Evolutionary conservation across 179 eudicot genomes (phyloP), one percentile per base, ranked within the genome.

Genomic region (Heliamphora pulchella): DNA sequence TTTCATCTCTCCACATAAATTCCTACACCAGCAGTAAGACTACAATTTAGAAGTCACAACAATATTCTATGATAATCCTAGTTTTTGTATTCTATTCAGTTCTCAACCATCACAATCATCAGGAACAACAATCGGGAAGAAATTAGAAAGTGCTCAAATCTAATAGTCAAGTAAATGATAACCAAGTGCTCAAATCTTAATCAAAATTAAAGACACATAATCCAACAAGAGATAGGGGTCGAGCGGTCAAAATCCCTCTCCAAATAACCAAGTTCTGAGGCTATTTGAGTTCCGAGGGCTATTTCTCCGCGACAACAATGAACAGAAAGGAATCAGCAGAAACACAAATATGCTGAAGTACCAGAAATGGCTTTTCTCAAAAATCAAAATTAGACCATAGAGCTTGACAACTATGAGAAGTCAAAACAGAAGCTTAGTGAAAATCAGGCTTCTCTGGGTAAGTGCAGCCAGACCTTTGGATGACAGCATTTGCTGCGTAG

Each of bases 381-480:
- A 63, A 74, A 78, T 75, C 77, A 46, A 74, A 78, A 72, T 53
- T 78, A 51, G 31, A 57, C 8, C 41, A 79, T 44, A 69, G 17
- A 68, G 41, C 22, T 41, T 53, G 43, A 46, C 31, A 51, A 66
- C 10, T 2, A 58, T 11, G 70, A 53, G 75, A 74, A n/a, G n/a
- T n/a, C 18, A 63, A 43, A 20, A 55, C n/a, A 69, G 5, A 11
- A 53, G 44, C 47, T 77, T 80, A 90, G 18, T 85, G 79, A 87
- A 90, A 95, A 76, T 89, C 87, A 0, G 98, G 97, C 90, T 93
- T 95, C 90, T 89, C 97, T 7, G 98, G 98, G 87, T 88, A 91
- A 1, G 98, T 90, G 94, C 98, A 95, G 71, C 97, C 97, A 22
- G 98, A 89, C 86, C 97, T 87, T 89, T 95, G 98, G 83, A 95